Evolutionary conservation across 768 basidiomycete genomes (phyloP).

Genomic region (Scleroderma bovista): DNA sequence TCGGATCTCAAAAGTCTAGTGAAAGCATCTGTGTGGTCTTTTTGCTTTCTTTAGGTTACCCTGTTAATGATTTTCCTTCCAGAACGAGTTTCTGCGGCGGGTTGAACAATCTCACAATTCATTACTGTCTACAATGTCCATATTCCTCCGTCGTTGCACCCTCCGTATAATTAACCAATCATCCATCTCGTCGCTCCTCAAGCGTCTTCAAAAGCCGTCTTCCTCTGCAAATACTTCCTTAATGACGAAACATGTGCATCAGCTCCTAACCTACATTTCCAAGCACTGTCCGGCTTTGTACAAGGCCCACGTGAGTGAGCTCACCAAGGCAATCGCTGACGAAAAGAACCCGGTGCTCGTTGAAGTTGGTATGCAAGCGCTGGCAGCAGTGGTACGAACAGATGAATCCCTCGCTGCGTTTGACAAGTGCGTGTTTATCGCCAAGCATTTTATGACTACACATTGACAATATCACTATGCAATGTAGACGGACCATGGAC

Average conservation of each 20-base stretch:
- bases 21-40: slow-evolving; percentile 60
- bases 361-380: slow-evolving; percentile 69
- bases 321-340: slow-evolving; percentile 68
- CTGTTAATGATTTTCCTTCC: background rate
- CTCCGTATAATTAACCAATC: slow-evolving; percentile 81
- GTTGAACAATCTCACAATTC: slow-evolving; percentile 64
- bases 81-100: slow-evolving; percentile 78
- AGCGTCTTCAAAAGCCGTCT: slow-evolving; percentile 52
- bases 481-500: slow-evolving; percentile 58
- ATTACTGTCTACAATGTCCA: slow-evolving; percentile 60
- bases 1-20: slow-evolving; percentile 75
- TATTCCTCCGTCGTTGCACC: slow-evolving; percentile 62
- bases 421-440: slow-evolving; percentile 55
- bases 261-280: slow-evolving; percentile 54
- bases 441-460: background rate
- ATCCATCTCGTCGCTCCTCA: slow-evolving; percentile 75
- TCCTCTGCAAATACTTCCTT: slow-evolving; percentile 23
- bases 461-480: background rate
- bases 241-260: slow-evolving; percentile 40
- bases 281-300: slow-evolving; percentile 74
- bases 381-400: slow-evolving; percentile 59
- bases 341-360: slow-evolving; percentile 50
- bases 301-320: slow-evolving; percentile 68
- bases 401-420: slow-evolving; percentile 51
- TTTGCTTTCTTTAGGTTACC: background rate